Percentiles rank a stretch among this genome's conserved stretches.
phyloP scores from a whole-genome alignment of 768 basidiomycete species.

The Boletus subparvulus region DNA sequence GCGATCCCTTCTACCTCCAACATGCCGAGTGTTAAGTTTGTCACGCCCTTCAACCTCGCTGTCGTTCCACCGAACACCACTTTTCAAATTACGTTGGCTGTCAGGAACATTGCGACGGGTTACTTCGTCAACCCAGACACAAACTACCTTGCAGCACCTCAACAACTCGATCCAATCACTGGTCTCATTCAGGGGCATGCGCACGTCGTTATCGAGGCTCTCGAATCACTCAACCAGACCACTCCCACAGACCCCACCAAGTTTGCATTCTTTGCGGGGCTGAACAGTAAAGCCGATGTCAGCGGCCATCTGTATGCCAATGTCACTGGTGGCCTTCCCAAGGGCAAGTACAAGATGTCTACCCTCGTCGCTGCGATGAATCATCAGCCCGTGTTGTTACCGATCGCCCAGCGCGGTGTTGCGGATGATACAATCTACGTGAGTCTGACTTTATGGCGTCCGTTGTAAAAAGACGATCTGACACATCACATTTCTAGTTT shows the following conservation, averaged over 20 bases:
- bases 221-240: constrained; percentile 49
- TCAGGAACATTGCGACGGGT: constrained; percentile 49
- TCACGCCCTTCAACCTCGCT: constrained; percentile 43
- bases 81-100: constrained; percentile 54
- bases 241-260: constrained; percentile 46
- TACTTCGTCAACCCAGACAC: constrained; percentile 54
- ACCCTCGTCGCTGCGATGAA: constrained; percentile 47
- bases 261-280: constrained; percentile 60
- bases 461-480: neutral
- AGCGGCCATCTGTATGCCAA: constrained; percentile 46
- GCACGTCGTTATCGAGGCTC: constrained; percentile 59
- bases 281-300: constrained; percentile 45
- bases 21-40: constrained; percentile 58
- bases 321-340: constrained; percentile 53
- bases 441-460: constrained; percentile 11
- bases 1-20: constrained; percentile 48
- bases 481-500: constrained; percentile 21
- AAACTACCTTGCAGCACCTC: constrained; percentile 59
- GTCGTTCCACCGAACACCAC: constrained; percentile 43
- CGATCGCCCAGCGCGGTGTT: constrained; percentile 40
- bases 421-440: constrained; percentile 45
- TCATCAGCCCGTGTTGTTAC: constrained; percentile 41
- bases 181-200: constrained; percentile 61
- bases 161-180: constrained; percentile 41
- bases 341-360: constrained; percentile 49